phyloP scores from a whole-genome alignment of 805 yeast species.

The Yarrowia sp. region DNA sequence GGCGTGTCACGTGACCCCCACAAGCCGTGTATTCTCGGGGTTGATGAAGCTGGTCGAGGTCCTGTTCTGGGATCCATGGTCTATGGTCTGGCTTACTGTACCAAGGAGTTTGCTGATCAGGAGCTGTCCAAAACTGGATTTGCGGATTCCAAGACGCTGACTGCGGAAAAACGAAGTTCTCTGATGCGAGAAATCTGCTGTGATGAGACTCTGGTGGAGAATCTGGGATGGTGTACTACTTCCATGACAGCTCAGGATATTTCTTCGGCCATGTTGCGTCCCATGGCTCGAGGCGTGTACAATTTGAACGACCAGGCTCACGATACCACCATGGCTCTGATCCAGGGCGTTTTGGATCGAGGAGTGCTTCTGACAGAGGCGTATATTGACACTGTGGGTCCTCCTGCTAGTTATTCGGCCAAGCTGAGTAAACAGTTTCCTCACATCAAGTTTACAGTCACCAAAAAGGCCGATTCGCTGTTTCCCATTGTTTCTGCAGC shows the following conservation, averaged over 20 bases:
- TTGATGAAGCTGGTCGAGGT: constrained; percentile 98
- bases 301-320: constrained; percentile 96
- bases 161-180: constrained; percentile 62
- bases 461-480: constrained; percentile 91
- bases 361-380: constrained; percentile 68
- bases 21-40: constrained; percentile 57
- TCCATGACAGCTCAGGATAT: constrained; percentile 85
- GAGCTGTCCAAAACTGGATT: constrained; percentile 65
- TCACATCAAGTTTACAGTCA: constrained; percentile 64
- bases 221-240: constrained; percentile 86
- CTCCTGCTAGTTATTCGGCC: constrained; percentile 77
- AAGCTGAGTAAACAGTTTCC: constrained; percentile 74
- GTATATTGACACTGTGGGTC: constrained; percentile 95
- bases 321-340: constrained; percentile 81
- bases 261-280: constrained; percentile 79
- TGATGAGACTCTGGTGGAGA: constrained; percentile 45
- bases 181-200: constrained; percentile 59
- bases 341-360: constrained; percentile 56
- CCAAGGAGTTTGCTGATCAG: constrained; percentile 46
- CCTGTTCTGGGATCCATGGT: constrained; percentile 99
- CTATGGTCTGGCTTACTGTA: constrained; percentile 80
- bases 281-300: constrained; percentile 49
- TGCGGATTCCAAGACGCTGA: constrained; percentile 88
- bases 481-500: constrained; percentile 94
- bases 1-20: not conserved